Conservation (phyloP, 139 green algal species). For the Chlorella ohadii region DNA sequence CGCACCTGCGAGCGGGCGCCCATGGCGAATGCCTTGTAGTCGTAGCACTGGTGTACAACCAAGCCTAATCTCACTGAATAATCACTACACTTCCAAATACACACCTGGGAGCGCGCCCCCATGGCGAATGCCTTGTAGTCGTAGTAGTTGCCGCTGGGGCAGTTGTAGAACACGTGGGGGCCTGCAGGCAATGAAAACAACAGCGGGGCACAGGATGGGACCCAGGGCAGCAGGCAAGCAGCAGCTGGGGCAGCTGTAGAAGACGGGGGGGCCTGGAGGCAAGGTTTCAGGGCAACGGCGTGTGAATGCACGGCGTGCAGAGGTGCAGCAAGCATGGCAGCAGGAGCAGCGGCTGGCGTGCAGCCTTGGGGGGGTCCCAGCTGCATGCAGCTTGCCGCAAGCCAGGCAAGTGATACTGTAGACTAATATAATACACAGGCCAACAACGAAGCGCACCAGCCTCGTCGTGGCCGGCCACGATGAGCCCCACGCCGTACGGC, state of each 20-base stretch:
- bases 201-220: no score
- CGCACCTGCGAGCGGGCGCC: no score
- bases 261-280: neutral
- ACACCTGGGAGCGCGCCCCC: constrained; percentile 90
- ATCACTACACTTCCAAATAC: no score
- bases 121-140: constrained; percentile 98
- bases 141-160: constrained; percentile 96
- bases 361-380: no score
- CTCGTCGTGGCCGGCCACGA: constrained; percentile 89
- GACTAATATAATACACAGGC: no score
- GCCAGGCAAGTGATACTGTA: no score
- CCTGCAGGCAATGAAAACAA: constrained; percentile 46
- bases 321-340: no score
- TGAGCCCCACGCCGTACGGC: constrained; percentile 95
- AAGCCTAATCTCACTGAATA: no score
- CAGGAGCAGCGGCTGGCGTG: no score
- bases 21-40: no score
- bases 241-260: neutral
- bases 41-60: no score
- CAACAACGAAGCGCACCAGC: constrained; percentile 41
- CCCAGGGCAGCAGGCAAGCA: neutral
- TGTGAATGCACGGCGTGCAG: neutral
- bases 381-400: no score
- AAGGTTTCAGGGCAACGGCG: neutral
- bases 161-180: constrained; percentile 91